Conservation (phyloP, 257 asterid species). For the Solanum bulbocastanum region DNA sequence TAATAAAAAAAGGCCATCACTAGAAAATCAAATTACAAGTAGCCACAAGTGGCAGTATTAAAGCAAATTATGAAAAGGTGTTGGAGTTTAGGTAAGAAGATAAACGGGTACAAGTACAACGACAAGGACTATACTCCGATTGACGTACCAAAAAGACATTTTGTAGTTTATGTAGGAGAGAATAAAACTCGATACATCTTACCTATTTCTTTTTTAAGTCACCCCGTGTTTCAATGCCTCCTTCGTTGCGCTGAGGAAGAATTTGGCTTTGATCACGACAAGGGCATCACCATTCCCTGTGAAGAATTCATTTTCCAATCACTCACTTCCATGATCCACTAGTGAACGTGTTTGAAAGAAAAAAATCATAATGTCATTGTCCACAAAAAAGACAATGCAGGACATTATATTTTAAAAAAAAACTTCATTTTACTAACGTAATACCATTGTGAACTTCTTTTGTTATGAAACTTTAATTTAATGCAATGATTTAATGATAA, state of each 20-base stretch:
- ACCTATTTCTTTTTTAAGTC: neutral
- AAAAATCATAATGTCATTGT: neutral
- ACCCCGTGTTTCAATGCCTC: neutral
- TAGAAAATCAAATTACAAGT: conserved; percentile 1
- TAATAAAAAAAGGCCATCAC: neutral
- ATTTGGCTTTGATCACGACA: neutral
- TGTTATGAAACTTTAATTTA: too few species aligned
- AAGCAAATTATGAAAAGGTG: conserved; percentile 10
- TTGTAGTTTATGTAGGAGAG: neutral
- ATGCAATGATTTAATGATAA: neutral
- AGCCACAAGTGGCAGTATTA: conserved; percentile 4
- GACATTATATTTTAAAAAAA: neutral
- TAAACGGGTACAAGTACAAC: neutral
- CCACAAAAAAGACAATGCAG: too few species aligned
- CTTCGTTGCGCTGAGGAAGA: neutral
- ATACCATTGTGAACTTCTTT: neutral
- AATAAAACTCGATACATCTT: neutral
- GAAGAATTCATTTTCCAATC: conserved; percentile 21
- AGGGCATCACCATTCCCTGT: neutral
- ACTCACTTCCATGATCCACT: neutral
- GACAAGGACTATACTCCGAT: conserved; percentile 2
- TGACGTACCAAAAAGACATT: conserved; percentile 44
- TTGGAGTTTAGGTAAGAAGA: conserved; percentile 1
- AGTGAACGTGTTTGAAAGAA: neutral
- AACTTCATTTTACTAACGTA: neutral